Base-by-base conservation (phyloP, 75 land plant genomes). In the Cupressus sempervirens region DNA sequence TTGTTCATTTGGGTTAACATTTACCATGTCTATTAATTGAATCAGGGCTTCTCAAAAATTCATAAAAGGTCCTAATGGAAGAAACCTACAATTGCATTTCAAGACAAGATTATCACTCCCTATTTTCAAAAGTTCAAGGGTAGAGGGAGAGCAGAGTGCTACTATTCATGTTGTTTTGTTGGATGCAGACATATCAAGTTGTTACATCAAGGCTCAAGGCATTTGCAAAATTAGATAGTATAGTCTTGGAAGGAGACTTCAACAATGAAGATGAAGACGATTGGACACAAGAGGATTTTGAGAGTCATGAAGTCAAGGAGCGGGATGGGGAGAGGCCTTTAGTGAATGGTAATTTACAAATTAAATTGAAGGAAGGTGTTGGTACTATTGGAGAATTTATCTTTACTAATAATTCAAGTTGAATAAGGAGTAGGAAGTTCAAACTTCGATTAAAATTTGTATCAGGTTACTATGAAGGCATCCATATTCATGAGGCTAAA, bases 391-490 rank as follows among this genome's bases (percentile, higher is more conserved):
- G 99, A 13, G 99, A 97, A 11, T 86, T 97, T 23, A 94, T 93
- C 14, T 97, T 97, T 89, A 97, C 99, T 52, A 98, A 97, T 80
- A 97, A 97, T 77, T 97, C 99, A 77, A 97, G 99, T 54, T 97
- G 99, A 98, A 97, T 95, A 83, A 88, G 99, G 85, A 95, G 99
- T 85, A 92, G 99, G 84, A 94, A 95, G 84, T 97, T 97, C 83
- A 93, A 96, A 87, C 95, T 95, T 88, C 96, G 99, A 7, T 84
- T 97, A 41, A 94, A 91, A 84, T 91, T 95, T 76, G 89, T 94
- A 38, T 85, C 88, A 30, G 98, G 98, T 62, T 88, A 58, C 84
- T 89, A 91, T 87, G 96, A 95, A 62, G 95, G 94, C 7, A 52
- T 93, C n/a, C 94, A 94, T 32, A 86, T 97, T 45, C 91, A 93